A percentile compares a stretch with the other conserved stretches of the same genome.
Conservation (phyloP, 441 rosid genomes). For the Flueggea neowawraea region DNA sequence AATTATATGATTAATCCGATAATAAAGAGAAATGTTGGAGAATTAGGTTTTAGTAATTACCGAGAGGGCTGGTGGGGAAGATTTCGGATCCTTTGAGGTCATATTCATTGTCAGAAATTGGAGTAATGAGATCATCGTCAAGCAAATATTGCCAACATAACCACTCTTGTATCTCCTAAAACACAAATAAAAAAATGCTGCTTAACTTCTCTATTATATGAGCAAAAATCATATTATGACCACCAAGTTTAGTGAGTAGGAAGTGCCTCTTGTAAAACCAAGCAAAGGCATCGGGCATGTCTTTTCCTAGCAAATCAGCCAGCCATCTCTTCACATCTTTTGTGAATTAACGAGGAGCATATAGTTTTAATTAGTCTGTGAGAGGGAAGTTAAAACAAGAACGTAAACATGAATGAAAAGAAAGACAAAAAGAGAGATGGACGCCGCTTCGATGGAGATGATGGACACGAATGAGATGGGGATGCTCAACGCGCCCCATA, state of each 20-base stretch:
- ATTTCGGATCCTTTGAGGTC: conserved; percentile 71
- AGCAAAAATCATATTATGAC: too few species aligned
- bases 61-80: conserved; percentile 14
- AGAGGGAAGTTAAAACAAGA: too few species aligned
- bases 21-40: too few species aligned
- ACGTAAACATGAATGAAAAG: too few species aligned
- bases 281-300: conserved; percentile 53
- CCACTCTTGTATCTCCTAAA: conserved; percentile 62
- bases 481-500: conserved; percentile 54
- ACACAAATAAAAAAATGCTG: too few species aligned
- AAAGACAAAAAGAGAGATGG: conserved; percentile 24
- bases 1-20: too few species aligned
- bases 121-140: conserved; percentile 73
- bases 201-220: too few species aligned
- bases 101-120: conserved; percentile 68
- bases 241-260: too few species aligned
- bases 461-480: conserved; percentile 64
- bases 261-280: conserved; percentile 81
- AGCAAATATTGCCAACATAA: conserved; percentile 78
- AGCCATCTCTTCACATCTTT: conserved; percentile 85
- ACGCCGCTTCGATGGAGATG: conserved; percentile 49
- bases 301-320: conserved; percentile 60
- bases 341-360: not conserved
- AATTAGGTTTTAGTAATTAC: conserved; percentile 17
- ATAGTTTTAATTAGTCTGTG: not conserved